Evolutionary conservation across 2,329 filamentous ascomycete genomes (phyloP).

Genomic region (Penicillium sp.): DNA sequence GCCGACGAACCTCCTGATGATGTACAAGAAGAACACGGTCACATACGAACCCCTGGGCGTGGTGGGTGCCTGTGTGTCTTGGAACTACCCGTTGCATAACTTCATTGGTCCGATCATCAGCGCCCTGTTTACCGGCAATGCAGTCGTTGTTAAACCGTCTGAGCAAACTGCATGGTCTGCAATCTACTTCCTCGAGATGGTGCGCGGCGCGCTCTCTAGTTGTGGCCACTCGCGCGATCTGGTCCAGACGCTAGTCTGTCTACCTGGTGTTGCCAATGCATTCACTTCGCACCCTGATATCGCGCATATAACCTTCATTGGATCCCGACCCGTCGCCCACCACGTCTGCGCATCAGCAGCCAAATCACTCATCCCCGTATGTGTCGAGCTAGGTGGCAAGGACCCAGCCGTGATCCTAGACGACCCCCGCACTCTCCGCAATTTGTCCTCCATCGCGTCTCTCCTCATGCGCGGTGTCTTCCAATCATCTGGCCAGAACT

Average conservation of each 20-base stretch:
- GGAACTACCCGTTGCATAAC: conserved; percentile 98
- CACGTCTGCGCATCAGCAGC: conserved; percentile 84
- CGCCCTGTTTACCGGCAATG: conserved; percentile 86
- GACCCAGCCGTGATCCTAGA: conserved; percentile 89
- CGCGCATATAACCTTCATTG: conserved; percentile 92
- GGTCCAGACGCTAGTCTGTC: conserved; percentile 82
- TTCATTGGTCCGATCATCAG: conserved; percentile 87
- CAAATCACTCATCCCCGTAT: conserved; percentile 79
- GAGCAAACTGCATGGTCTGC: conserved; percentile 96
- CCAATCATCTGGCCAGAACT: conserved; percentile 95
- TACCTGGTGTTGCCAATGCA: conserved; percentile 76
- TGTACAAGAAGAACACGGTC: conserved; percentile 90
- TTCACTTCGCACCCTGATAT: conserved; percentile 83
- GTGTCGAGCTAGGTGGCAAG: conserved; percentile 91
- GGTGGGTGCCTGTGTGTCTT: conserved; percentile 87
- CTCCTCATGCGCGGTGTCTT: conserved; percentile 90
- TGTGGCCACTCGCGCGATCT: conserved; percentile 81
- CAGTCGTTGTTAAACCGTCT: conserved; percentile 87
- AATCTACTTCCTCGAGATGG: conserved; percentile 75
- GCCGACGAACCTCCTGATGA: conserved; percentile 89
- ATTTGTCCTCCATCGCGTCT: conserved; percentile 70
- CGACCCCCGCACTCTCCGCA: conserved; percentile 58
- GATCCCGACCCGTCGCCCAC: conserved; percentile 80
- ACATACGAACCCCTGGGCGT: conserved; percentile 90
- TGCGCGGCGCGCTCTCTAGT: conserved; percentile 71